Conservation (phyloP, 306 rosid species). For the Glycine soja region DNA sequence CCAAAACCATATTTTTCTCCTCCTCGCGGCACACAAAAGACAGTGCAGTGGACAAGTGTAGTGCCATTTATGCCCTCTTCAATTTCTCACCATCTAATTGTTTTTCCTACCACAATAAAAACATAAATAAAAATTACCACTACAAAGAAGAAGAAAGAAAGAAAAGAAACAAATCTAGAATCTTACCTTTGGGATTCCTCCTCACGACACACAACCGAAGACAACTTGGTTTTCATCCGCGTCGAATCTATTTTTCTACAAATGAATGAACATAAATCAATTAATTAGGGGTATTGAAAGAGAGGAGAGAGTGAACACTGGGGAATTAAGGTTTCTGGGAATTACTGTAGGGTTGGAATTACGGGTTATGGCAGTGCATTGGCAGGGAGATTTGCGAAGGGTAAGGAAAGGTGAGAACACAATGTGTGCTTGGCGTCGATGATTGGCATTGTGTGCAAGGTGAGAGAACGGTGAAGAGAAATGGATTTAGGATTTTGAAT, state of each 20-base stretch:
- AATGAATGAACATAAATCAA: background rate
- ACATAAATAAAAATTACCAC: background rate
- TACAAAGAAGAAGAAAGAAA: background rate
- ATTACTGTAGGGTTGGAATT: slow-evolving; percentile 43
- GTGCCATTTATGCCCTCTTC: slow-evolving; percentile 70
- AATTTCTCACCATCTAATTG: slow-evolving; percentile 68
- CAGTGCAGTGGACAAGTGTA: slow-evolving; percentile 80
- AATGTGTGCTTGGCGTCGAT: slow-evolving; percentile 35
- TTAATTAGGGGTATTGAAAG: background rate
- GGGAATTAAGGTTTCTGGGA: background rate
- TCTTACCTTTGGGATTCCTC: slow-evolving; percentile 80
- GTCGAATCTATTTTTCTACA: slow-evolving; percentile 52
- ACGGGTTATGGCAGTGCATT: slow-evolving; percentile 44
- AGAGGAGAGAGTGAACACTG: background rate
- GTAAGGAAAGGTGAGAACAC: slow-evolving; percentile 45
- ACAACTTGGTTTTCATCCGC: slow-evolving; percentile 33
- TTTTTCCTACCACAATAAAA: background rate
- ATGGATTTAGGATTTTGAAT: background rate
- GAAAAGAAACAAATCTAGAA: background rate
- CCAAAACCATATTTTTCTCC: slow-evolving; percentile 76
- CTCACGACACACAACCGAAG: no score
- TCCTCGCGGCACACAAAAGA: slow-evolving; percentile 75
- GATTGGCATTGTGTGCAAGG: slow-evolving; percentile 34
- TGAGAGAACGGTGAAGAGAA: background rate
- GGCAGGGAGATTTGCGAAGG: slow-evolving; percentile 62